Conservation (phyloP, 2,329 filamentous ascomycete genomes). For the Talaromyces atroroseus region DNA sequence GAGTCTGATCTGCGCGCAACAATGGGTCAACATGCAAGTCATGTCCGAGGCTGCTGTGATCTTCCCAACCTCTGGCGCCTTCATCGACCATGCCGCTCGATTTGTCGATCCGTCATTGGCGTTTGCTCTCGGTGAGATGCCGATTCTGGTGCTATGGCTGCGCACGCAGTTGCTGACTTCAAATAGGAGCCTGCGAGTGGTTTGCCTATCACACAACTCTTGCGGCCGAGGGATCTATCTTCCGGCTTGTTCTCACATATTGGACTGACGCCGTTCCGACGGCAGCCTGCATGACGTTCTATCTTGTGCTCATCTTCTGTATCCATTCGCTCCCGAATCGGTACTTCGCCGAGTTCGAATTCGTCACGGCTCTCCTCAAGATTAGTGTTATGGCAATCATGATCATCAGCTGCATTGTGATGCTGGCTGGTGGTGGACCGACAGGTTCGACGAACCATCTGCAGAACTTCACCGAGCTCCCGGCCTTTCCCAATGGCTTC, state of each 20-base stretch:
- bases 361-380: constrained; percentile 31
- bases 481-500: background rate
- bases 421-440: constrained; percentile 30
- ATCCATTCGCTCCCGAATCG: background rate
- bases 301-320: no score
- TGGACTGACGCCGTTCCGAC: constrained; percentile 32
- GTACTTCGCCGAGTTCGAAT: constrained; percentile 34
- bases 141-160: background rate
- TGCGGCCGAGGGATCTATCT: constrained; percentile 30
- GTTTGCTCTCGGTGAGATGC: constrained; percentile 17
- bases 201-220: background rate
- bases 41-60: background rate
- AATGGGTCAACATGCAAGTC: background rate
- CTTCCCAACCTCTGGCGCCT: background rate
- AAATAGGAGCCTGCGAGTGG: background rate
- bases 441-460: constrained; percentile 12
- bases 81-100: background rate
- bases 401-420: constrained; percentile 38
- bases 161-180: no score
- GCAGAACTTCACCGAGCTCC: background rate
- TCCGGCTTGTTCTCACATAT: constrained; percentile 31
- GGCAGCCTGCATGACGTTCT: no score
- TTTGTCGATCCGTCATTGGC: constrained; percentile 7
- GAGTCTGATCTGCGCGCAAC: no score
- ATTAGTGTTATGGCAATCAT: constrained; percentile 20